Evolutionary conservation across 2,329 filamentous ascomycete species (phyloP).

Genomic region (Pseudocercospora cruenta): DNA sequence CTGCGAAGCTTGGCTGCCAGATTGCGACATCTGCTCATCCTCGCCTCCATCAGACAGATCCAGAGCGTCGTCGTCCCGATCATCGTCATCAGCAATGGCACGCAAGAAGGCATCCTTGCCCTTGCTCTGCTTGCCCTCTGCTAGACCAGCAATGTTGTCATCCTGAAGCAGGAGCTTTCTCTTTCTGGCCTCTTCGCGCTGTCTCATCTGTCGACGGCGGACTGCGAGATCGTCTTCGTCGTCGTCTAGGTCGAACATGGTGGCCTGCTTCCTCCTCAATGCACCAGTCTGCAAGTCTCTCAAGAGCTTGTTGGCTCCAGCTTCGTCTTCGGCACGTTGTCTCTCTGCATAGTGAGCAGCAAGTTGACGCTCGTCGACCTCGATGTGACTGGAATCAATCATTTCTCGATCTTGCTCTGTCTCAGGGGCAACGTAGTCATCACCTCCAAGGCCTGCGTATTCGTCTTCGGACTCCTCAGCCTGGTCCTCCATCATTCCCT

Average conservation of each 20-base stretch:
- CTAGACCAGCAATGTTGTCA: conserved; percentile 84
- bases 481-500: conserved; percentile 89
- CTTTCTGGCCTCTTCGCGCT: conserved; percentile 87
- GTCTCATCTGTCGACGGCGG: conserved; percentile 76
- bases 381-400: conserved; percentile 80
- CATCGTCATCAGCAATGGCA: conserved; percentile 75
- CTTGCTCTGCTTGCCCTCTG: conserved; percentile 57
- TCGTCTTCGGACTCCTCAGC: conserved; percentile 98
- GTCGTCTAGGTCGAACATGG: conserved; percentile 70
- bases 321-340: conserved; percentile 78
- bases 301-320: conserved; percentile 86
- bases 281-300: conserved; percentile 89
- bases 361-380: conserved; percentile 77
- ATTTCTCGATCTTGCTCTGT: conserved; percentile 78
- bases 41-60: conserved; percentile 69
- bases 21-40: conserved; percentile 43
- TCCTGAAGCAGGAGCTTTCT: conserved; percentile 84
- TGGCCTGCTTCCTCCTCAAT: conserved; percentile 77
- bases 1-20: conserved; percentile 33
- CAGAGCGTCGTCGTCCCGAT: conserved; percentile 64
- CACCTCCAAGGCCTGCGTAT: conserved; percentile 91
- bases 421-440: conserved; percentile 77
- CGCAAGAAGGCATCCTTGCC: conserved; percentile 82
- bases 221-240: conserved; percentile 84
- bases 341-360: conserved; percentile 86